Base-by-base conservation (phyloP, 2,329 filamentous ascomycete species). In the Paecilomyces niveus region DNA sequence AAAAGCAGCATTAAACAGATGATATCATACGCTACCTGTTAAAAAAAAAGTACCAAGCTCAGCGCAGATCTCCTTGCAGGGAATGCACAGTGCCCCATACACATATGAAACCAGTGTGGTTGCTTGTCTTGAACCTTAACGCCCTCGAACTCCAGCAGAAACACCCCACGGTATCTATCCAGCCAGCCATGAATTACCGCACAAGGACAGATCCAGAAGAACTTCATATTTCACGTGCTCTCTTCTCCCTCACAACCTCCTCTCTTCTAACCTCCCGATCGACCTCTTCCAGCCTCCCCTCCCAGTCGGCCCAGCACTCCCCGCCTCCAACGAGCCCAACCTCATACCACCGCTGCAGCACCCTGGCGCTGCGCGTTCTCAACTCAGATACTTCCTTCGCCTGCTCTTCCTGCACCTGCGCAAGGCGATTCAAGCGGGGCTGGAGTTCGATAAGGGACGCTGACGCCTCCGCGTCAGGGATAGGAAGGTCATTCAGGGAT, bases 341-440 rank as follows among this genome's bases (percentile, higher is more conserved):
- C 70, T 92, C 86, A 73, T 93, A 92, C 88, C 90, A 95, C 35
- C 79, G 74, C 63, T 87, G 82, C 59, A 91, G 74, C 24, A 83
- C 76, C 62, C 72, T 71, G 26, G 77, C 77, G 56, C 76, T 78
- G 11, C 76, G 71, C 9, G 73, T 66, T 33, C 77, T 68, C 55
- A 81, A 59, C 56, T 76, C 75, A 6, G 72, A 73, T 11, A 80
- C 69, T 33, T 74, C 68, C 11, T 58, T 62, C 15, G 72, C 72
- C 62, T 80, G 74, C 21, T 70, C 65, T 3, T 71, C 67, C 66
- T 80, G 78, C 35, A 63, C 66, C 29, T 63, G 58, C 53, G 70
- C 63, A 11, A 77, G 57, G 33, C 66, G 66, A 57, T 76, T 71
- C 8, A 81, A 61, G 11, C 73, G 70, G n/a, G 77, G 76, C 55